These are phyloP conservation scores for Schwanniomyces yamadae DNA, from an alignment of 805 yeast genomes.

Conservation along the genomic window DNA sequence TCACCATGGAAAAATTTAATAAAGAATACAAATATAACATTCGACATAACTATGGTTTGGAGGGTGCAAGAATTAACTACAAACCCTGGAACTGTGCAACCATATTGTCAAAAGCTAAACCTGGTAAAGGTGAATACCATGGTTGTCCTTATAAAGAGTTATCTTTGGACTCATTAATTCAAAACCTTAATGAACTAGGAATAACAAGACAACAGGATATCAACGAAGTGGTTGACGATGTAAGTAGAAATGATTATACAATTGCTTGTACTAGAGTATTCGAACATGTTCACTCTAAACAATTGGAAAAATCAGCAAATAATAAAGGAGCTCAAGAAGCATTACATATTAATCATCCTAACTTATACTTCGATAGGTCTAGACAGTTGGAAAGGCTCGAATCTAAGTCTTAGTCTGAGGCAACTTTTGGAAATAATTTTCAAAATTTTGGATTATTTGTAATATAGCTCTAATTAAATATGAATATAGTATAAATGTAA, in stretches of 20 bases:
- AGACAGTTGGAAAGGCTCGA: slow-evolving; percentile 48
- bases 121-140: slow-evolving; percentile 67
- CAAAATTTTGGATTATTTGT: no score
- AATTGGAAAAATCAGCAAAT: slow-evolving; percentile 34
- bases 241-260: slow-evolving; percentile 69
- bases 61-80: slow-evolving; percentile 84
- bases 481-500: slow-evolving; percentile 1
- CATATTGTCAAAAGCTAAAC: slow-evolving; percentile 70
- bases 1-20: slow-evolving; percentile 72
- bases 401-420: slow-evolving; percentile 2
- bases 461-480: neutral
- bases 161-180: slow-evolving; percentile 58
- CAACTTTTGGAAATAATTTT: no score
- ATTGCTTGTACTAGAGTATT: slow-evolving; percentile 88
- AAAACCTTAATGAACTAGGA: slow-evolving; percentile 62
- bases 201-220: slow-evolving; percentile 57
- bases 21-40: slow-evolving; percentile 88
- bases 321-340: slow-evolving; percentile 43
- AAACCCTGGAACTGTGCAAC: slow-evolving; percentile 83
- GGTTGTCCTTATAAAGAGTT: slow-evolving; percentile 93
- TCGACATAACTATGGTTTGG: slow-evolving; percentile 87
- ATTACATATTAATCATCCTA: slow-evolving; percentile 78
- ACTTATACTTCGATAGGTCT: slow-evolving; percentile 79
- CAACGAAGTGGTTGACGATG: slow-evolving; percentile 63
- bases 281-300: slow-evolving; percentile 61